phyloP scores from a whole-genome alignment of 305 asterid genomes.

The Rubia balearica region DNA sequence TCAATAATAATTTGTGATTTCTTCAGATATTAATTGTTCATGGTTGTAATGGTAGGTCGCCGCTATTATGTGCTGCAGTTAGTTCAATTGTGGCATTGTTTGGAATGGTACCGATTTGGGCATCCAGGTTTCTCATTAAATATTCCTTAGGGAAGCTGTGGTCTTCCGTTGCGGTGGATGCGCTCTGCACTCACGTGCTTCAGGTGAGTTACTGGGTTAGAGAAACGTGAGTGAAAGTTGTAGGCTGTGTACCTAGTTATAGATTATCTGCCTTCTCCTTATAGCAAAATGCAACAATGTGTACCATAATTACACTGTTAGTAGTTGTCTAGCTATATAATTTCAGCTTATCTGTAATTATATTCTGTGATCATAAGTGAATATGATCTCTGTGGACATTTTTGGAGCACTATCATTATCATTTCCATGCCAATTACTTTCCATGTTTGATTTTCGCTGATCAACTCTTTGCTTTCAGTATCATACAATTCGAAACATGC shows the following conservation, averaged over 20 bases:
- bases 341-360: background rate
- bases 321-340: background rate
- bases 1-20: background rate
- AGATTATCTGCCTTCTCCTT: background rate
- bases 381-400: background rate
- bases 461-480: conserved; percentile 43
- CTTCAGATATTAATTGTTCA: conserved; percentile 9
- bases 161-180: conserved; percentile 59
- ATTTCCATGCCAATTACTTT: background rate
- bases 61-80: conserved; percentile 33
- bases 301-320: background rate
- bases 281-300: background rate
- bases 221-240: background rate
- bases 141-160: conserved; percentile 53
- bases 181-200: conserved; percentile 49
- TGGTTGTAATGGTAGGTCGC: conserved; percentile 40
- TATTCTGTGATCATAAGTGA: background rate
- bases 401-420: background rate
- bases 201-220: conserved; percentile 35
- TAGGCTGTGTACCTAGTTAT: background rate
- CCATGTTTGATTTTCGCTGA: conserved; percentile 5
- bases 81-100: conserved; percentile 55
- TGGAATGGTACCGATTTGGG: conserved; percentile 49
- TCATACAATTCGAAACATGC: conserved; percentile 62
- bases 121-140: conserved; percentile 42